phyloP scores from a whole-genome alignment of 176 grass and related monocot genomes.

The Carex littledalei region DNA sequence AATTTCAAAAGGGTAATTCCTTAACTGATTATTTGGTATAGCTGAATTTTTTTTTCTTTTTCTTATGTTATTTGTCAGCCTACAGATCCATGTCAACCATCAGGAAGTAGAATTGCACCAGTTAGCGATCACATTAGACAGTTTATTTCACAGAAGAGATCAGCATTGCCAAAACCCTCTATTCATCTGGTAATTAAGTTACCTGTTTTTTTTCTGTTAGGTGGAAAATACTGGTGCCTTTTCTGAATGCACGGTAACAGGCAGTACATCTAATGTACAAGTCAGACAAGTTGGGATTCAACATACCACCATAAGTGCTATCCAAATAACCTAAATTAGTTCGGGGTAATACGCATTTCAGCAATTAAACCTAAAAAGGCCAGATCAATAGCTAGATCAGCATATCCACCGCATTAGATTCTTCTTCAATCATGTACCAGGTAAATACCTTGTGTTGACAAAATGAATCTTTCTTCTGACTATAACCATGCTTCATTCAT shows the following conservation, averaged over 20 bases:
- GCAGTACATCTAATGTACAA: no score
- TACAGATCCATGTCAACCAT: background rate
- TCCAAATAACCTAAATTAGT: no score
- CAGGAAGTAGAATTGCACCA: no score
- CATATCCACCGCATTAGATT: background rate
- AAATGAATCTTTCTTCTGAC: background rate
- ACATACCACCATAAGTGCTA: no score
- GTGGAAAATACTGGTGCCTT: background rate
- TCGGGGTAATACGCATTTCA: no score
- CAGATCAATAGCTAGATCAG: background rate
- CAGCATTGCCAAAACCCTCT: conserved; percentile 14
- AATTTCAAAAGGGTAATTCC: no score
- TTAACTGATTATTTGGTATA: no score
- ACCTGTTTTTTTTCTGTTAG: background rate
- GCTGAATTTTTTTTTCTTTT: no score
- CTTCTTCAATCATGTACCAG: background rate
- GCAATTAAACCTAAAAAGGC: background rate
- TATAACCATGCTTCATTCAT: background rate
- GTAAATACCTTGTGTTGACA: background rate
- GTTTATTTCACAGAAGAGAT: conserved; percentile 12
- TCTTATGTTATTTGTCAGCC: no score
- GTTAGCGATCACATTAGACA: background rate
- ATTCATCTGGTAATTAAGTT: conserved; percentile 11
- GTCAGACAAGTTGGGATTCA: no score
- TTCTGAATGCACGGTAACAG: no score